Evolutionary conservation across 371 early-diverging fungal genomes (phyloP), one percentile per base, ranked within the genome.

Genomic region (Nematocida sp.): DNA sequence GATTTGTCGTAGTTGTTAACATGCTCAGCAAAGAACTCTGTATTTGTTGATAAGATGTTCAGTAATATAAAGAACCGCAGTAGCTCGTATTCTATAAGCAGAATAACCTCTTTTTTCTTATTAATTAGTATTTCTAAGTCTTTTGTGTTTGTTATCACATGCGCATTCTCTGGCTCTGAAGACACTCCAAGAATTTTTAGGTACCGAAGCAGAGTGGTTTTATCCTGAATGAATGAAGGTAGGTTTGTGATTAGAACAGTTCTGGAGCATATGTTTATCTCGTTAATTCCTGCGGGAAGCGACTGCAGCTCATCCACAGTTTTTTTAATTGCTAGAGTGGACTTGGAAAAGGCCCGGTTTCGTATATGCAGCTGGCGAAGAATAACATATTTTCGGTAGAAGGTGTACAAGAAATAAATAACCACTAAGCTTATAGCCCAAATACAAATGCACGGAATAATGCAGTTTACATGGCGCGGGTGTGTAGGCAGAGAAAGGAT

Each of bases 401-500:
- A 87, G 18, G 84, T 84, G 71, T 83, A 88, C n/a, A 88, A 50
- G 18, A 87, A 67, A 73, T 87, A 87, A n/a, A 84, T 70, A 7
- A 88, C 57, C 42, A 85, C 45, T 0, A 71, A 11, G 23, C 85
- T 83, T 2, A 83, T 73, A 3, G 85, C 13, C 78, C 85, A 85
- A 5, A 75, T 57, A 11, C 55, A 23, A 47, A 83, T 33, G 20
- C 84, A 42, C 11, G 62, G 80, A n/a, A 44, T 54, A 62, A 73
- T 55, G 39, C 40, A 46, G 27, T 62, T 74, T 58, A 33, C 82
- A 40, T 42, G 18, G 18, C 73, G 33, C 3, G 45, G 44, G 18
- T 61, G 39, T 13, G 54, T 72, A 15, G 61, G 46, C 42, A 83
- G 42, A 18, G 83, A 73, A 23, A 84, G 50, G 11, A 73, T 45